Evolutionary conservation across 371 early-diverging fungal species (phyloP).

Genomic region (Rhizomucor pusillus): DNA sequence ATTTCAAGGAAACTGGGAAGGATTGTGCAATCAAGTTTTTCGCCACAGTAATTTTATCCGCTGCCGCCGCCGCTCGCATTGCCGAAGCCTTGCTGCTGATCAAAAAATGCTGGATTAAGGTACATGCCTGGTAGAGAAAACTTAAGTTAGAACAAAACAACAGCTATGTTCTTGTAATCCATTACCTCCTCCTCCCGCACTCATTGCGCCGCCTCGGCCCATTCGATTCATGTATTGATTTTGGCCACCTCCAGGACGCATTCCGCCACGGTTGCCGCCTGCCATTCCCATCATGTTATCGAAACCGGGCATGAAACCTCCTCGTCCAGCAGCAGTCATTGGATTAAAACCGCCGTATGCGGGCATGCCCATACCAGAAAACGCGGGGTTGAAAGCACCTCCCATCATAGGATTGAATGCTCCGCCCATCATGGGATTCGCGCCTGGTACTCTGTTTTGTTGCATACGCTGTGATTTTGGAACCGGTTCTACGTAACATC

Average conservation of each 20-base stretch:
- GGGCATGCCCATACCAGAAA: slow-evolving; percentile 12
- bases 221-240: slow-evolving; percentile 23
- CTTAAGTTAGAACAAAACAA: neutral
- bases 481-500: slow-evolving; percentile 20
- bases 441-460: slow-evolving; percentile 5
- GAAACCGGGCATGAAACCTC: slow-evolving; percentile 35
- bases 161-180: neutral
- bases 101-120: slow-evolving; percentile 54
- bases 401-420: slow-evolving; percentile 28
- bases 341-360: slow-evolving; percentile 31
- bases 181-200: slow-evolving; percentile 18
- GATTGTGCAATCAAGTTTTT: too few species aligned
- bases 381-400: slow-evolving; percentile 17
- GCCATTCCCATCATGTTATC: slow-evolving; percentile 37
- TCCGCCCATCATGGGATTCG: slow-evolving; percentile 15
- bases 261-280: slow-evolving; percentile 20
- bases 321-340: slow-evolving; percentile 19
- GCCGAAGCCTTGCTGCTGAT: slow-evolving; percentile 28
- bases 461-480: slow-evolving; percentile 24
- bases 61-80: slow-evolving; percentile 4
- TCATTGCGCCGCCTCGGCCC: slow-evolving; percentile 29
- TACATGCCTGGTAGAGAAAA: slow-evolving; percentile 29
- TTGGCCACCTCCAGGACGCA: slow-evolving; percentile 18
- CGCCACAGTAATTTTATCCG: too few species aligned
- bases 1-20: too few species aligned